phyloP scores from a whole-genome alignment of 441 rosid species.

The Bruguiera hainesii region DNA sequence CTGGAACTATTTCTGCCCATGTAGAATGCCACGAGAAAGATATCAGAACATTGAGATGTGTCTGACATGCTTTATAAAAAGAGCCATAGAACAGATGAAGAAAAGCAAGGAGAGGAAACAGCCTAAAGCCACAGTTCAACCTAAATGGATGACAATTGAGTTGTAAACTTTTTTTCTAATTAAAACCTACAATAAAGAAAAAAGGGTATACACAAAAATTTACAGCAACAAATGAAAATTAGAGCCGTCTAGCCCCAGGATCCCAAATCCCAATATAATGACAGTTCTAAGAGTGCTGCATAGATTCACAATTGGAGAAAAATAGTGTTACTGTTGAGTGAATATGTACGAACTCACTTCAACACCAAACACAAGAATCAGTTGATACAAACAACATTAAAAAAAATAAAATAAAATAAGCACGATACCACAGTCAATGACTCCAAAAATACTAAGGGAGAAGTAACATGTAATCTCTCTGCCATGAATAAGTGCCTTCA shows the following conservation, averaged over 20 bases:
- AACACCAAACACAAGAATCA: too few relatives aligned
- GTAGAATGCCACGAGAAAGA: slow-evolving; percentile 5
- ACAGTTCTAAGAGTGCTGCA: not conserved
- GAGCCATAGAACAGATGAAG: not conserved
- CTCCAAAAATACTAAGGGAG: not conserved
- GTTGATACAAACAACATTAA: not conserved
- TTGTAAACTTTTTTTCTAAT: not conserved
- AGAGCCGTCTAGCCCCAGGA: not conserved
- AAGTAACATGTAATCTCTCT: not conserved
- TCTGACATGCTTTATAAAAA: not conserved
- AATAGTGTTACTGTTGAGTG: not conserved
- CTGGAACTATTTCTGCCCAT: not conserved
- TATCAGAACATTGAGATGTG: not conserved
- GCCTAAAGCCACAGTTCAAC: not conserved
- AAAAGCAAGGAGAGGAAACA: not conserved
- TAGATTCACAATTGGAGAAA: too few relatives aligned
- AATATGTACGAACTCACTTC: too few relatives aligned
- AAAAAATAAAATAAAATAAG: not conserved
- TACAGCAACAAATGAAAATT: not conserved
- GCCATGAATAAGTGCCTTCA: not conserved
- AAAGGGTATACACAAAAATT: not conserved
- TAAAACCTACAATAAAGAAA: not conserved
- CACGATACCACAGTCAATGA: not conserved
- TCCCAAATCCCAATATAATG: too few relatives aligned
- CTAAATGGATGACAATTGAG: not conserved